These are phyloP conservation scores for Backusella mclennaniae DNA, from an alignment of 192 early-diverging fungal species.

Conservation along the genomic window DNA sequence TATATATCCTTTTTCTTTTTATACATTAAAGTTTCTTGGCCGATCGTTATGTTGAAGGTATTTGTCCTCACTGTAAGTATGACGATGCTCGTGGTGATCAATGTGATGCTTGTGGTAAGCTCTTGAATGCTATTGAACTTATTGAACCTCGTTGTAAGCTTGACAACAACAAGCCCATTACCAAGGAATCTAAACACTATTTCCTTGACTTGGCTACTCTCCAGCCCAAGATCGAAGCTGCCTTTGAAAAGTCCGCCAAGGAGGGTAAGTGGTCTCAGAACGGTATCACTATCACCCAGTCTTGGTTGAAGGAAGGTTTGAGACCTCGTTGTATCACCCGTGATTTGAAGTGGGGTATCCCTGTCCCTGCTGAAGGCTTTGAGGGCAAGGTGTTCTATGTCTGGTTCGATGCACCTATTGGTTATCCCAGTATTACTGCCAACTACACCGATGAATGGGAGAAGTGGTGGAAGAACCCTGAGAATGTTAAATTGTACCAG, in stretches of 20 bases:
- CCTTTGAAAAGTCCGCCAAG: constrained; percentile 63
- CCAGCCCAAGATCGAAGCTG: constrained; percentile 74
- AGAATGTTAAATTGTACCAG: constrained; percentile 94
- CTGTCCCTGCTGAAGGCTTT: constrained; percentile 82
- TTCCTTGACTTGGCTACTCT: constrained; percentile 84
- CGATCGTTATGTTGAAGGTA: constrained; percentile 97
- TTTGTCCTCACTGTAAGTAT: constrained; percentile 87
- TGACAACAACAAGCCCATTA: constrained; percentile 77
- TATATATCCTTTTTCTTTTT: neutral
- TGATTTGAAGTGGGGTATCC: constrained; percentile 98
- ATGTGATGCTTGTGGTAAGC: constrained; percentile 91
- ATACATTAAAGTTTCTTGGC: constrained; percentile 76
- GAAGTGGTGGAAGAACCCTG: constrained; percentile 99
- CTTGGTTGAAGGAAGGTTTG: constrained; percentile 95
- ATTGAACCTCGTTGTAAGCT: constrained; percentile 94
- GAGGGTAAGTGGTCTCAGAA: constrained; percentile 88
- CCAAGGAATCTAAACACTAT: constrained; percentile 83
- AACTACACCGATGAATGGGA: constrained; percentile 94
- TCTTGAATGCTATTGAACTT: constrained; percentile 91
- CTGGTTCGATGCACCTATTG: constrained; percentile 99
- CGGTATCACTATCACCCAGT: constrained; percentile 81
- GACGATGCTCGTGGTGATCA: constrained; percentile 98
- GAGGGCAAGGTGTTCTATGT: constrained; percentile 98
- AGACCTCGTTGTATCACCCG: constrained; percentile 94
- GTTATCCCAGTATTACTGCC: constrained; percentile 97